Evolutionary conservation across 2,329 filamentous ascomycete species (phyloP).

Genomic region (Alternaria metachromatica): DNA sequence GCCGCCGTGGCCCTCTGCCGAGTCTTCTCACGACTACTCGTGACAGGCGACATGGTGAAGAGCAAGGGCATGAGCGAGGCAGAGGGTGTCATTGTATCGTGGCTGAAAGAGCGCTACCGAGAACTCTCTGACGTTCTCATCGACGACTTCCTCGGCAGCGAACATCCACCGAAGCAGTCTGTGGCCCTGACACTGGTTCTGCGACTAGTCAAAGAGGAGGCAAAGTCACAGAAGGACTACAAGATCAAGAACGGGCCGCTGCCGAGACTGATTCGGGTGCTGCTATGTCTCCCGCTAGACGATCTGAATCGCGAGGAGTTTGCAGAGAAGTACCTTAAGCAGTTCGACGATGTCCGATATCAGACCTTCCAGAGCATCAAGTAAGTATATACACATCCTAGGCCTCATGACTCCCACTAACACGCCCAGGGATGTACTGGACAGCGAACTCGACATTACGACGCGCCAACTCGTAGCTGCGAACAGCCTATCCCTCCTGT

Average conservation of each 20-base stretch:
- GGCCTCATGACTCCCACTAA: neutral
- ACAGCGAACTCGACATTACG: slow-evolving; percentile 32
- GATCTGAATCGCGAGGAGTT: slow-evolving; percentile 74
- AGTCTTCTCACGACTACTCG: slow-evolving; percentile 82
- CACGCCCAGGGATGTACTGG: slow-evolving; percentile 30
- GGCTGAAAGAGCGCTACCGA: slow-evolving; percentile 76
- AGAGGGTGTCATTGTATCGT: slow-evolving; percentile 75
- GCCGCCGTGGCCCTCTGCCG: slow-evolving; percentile 84
- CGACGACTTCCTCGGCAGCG: slow-evolving; percentile 62
- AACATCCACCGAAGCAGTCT: slow-evolving; percentile 67
- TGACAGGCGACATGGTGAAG: slow-evolving; percentile 72
- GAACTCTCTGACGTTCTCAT: slow-evolving; percentile 73
- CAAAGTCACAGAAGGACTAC: slow-evolving; percentile 54
- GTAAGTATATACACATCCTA: slow-evolving; percentile 58
- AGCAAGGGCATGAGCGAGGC: slow-evolving; percentile 72
- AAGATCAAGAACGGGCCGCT: slow-evolving; percentile 75
- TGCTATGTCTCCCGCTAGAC: slow-evolving; percentile 66
- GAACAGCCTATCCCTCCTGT: slow-evolving; percentile 67
- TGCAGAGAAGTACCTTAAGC: slow-evolving; percentile 76
- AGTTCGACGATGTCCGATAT: slow-evolving; percentile 84
- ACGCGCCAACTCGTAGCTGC: slow-evolving; percentile 45
- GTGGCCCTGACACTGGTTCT: slow-evolving; percentile 80
- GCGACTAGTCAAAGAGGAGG: slow-evolving; percentile 81
- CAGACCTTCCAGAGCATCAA: slow-evolving; percentile 78
- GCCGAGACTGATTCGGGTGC: slow-evolving; percentile 65